Base-by-base conservation (phyloP, 345 rosid genomes). In the Moricandia moricandioides region DNA sequence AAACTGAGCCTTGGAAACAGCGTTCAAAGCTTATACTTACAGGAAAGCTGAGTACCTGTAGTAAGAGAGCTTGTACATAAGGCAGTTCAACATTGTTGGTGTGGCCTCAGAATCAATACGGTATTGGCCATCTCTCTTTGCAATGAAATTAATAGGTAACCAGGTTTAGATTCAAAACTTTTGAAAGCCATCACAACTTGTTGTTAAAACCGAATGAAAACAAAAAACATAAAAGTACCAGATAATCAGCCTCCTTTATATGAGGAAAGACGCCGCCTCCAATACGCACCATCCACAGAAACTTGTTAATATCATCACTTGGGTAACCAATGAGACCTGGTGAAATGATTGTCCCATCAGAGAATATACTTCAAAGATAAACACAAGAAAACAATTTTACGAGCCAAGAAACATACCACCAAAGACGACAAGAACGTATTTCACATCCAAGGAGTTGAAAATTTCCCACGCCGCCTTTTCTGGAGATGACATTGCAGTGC, bases 401-500 rank as follows among this genome's bases (percentile, higher is more conserved):
- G 68, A 75, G 66, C 66, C 52, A 75, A 74, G 71, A 78, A 76
- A 30, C 91, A 74, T 72, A 95, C 99, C 99, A 83, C 99, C 99
- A 80, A 95, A 95, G 71, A 95, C 97, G 21, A 95, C 97, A 60
- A 95, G 91, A 79, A 95, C 98, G 73, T 95, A 95, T 89, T 95
- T 92, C 65, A 95, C 99, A 78, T 95, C 99, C 92, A 95, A 78
- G 63, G 99, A 95, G 84, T 87, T 78, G 70, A 95, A 95, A 59
- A 92, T 95, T 81, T 92, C 99, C 99, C 99, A 92, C 9, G 99
- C 99, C 43, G 96, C 97, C 86, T 84, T 95, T 80, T 95, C 99
- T 54, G 99, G 99, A 81, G 99, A 95, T 74, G 99, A 95, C 98
- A 95, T 92, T 35, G 99, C 99, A 72, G 99, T 95, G 40, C 99